These are phyloP conservation scores for Fraxinus sp. DNA, from an alignment of 305 asterid species.

Conservation along the genomic window DNA sequence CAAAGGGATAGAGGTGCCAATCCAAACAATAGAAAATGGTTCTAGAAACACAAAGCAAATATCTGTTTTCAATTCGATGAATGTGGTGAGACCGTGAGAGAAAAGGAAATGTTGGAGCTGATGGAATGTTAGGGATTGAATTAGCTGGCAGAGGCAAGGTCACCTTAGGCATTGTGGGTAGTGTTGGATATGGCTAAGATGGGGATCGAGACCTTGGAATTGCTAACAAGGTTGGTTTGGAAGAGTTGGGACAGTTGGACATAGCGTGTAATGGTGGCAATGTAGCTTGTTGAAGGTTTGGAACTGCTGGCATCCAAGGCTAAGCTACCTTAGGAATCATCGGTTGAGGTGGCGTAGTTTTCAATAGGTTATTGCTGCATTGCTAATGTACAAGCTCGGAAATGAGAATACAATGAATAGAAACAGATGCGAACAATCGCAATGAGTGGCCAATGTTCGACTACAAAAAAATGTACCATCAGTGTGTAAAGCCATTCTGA, in stretches of 20 bases:
- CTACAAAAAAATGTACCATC: background rate
- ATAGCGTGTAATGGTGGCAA: too few relatives aligned
- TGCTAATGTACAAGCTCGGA: background rate
- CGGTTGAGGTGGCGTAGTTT: background rate
- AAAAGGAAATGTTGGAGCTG: slow-evolving; percentile 11
- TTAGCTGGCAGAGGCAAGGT: too few relatives aligned
- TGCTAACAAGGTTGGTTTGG: too few relatives aligned
- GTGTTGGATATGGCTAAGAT: too few relatives aligned
- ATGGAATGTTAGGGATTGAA: background rate
- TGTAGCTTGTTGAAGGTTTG: too few relatives aligned
- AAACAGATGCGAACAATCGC: background rate
- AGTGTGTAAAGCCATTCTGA: background rate
- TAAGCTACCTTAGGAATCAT: background rate
- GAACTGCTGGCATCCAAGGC: too few relatives aligned
- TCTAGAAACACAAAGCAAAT: background rate
- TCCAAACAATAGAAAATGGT: background rate
- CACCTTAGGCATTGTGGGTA: too few relatives aligned
- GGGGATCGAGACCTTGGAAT: too few relatives aligned
- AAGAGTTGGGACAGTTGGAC: too few relatives aligned
- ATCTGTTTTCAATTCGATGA: slow-evolving; percentile 2
- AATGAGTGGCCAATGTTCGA: background rate
- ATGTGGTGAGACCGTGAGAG: slow-evolving; percentile 30
- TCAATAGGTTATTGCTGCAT: background rate
- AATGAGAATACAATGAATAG: background rate
- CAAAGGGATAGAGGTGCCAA: background rate